These are phyloP conservation scores for Neoboletus subvelutipes DNA, from an alignment of 768 basidiomycete species.

Conservation along the genomic window DNA sequence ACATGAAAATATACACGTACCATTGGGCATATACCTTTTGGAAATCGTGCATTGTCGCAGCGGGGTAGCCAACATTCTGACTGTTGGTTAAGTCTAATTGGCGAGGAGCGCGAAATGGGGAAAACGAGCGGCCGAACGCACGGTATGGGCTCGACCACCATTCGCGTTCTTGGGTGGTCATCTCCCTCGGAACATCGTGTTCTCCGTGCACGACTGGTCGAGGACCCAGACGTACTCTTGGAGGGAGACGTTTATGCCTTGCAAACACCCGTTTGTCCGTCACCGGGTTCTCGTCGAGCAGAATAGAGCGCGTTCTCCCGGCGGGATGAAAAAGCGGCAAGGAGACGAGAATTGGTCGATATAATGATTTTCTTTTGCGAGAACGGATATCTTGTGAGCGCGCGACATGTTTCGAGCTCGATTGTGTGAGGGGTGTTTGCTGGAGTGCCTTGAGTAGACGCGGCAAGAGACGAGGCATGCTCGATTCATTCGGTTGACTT, in stretches of 20 bases:
- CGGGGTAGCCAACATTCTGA: conserved; percentile 71
- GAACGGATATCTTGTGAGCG: conserved; percentile 5
- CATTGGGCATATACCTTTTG: conserved; percentile 52
- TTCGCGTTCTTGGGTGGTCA: conserved; percentile 58
- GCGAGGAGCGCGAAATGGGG: background rate
- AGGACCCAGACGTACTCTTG: conserved; percentile 39
- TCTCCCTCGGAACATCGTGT: conserved; percentile 48
- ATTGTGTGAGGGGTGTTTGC: conserved; percentile 22
- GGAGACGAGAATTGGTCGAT: conserved; percentile 34
- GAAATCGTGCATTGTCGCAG: conserved; percentile 56
- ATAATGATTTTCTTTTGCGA: conserved; percentile 33
- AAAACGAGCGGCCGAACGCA: conserved; percentile 32
- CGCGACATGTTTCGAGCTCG: conserved; percentile 12
- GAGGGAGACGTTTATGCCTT: conserved; percentile 59
- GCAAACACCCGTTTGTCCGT: conserved; percentile 47
- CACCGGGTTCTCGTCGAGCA: conserved; percentile 62
- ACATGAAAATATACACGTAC: conserved; percentile 34
- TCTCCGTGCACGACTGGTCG: conserved; percentile 21
- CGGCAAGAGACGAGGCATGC: conserved; percentile 71
- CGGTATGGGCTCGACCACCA: conserved; percentile 81
- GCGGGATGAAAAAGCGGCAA: conserved; percentile 44
- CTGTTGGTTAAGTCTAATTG: conserved; percentile 34
- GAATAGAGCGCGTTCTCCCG: conserved; percentile 54
- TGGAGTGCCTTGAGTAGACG: conserved; percentile 52
- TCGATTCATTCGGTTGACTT: background rate